These are phyloP conservation scores for Monilinia fructicola DNA, from an alignment of 2,329 filamentous ascomycete genomes.

Conservation along the genomic window DNA sequence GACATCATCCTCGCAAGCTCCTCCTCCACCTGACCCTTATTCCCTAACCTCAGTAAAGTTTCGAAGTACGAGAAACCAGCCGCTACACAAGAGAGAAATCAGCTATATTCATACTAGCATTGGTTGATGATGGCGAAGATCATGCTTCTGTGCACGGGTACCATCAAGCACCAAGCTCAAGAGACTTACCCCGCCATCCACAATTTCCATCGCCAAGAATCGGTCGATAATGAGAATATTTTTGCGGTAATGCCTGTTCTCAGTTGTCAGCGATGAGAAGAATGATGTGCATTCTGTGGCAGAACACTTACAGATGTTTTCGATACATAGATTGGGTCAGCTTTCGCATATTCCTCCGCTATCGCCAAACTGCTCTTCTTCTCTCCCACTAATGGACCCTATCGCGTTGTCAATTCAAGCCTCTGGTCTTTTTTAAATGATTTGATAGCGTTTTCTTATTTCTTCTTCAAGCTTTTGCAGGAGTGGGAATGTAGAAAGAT, in stretches of 20 bases:
- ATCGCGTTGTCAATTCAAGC: constrained; percentile 39
- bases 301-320: constrained; percentile 74
- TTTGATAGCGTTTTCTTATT: background rate
- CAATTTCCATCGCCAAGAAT: constrained; percentile 94
- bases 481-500: background rate
- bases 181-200: constrained; percentile 86
- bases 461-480: background rate
- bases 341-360: constrained; percentile 81
- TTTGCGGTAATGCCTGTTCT: constrained; percentile 70
- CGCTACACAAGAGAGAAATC: constrained; percentile 53
- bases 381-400: constrained; percentile 83
- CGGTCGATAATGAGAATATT: constrained; percentile 83
- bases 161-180: constrained; percentile 23
- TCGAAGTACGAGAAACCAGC: constrained; percentile 94
- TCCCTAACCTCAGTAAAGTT: constrained; percentile 67
- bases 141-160: constrained; percentile 20
- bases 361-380: constrained; percentile 76
- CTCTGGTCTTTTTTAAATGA: constrained; percentile 16
- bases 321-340: constrained; percentile 77
- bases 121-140: constrained; percentile 20
- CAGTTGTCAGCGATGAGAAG: constrained; percentile 20
- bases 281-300: constrained; percentile 8
- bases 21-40: constrained; percentile 62
- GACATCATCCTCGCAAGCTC: constrained; percentile 72
- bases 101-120: constrained; percentile 15